Evolutionary conservation across 2,329 filamentous ascomycete species (phyloP).

Genomic region (Penicillium sp.): DNA sequence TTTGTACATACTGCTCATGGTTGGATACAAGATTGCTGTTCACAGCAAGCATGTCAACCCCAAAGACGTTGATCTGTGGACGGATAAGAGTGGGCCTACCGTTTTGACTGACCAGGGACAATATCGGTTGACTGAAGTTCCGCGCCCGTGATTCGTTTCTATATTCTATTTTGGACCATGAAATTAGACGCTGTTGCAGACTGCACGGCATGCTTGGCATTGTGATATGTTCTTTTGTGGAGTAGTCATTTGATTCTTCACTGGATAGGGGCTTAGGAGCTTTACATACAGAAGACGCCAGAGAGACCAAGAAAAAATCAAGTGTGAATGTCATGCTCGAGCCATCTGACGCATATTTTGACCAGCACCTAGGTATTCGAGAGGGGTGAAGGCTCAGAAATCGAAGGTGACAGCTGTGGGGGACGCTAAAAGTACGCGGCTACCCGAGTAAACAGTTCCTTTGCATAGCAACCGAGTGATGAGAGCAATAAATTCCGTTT

Average conservation of each 20-base stretch:
- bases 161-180: neutral
- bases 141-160: neutral
- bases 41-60: slow-evolving; percentile 58
- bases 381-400: neutral
- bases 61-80: slow-evolving; percentile 66
- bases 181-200: neutral
- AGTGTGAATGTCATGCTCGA: too few relatives aligned
- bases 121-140: neutral
- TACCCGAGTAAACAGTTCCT: neutral
- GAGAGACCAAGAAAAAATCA: too few relatives aligned
- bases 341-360: too few relatives aligned
- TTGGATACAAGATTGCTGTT: slow-evolving; percentile 64
- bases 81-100: slow-evolving; percentile 22
- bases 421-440: neutral
- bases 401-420: neutral
- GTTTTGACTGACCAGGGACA: neutral
- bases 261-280: too few relatives aligned
- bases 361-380: too few relatives aligned
- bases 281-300: too few relatives aligned
- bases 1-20: slow-evolving; percentile 67
- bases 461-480: neutral
- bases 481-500: neutral
- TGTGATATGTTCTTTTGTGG: too few relatives aligned
- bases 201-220: too few relatives aligned
- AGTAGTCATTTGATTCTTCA: too few relatives aligned